Evolutionary conservation across 805 yeast species (phyloP), one percentile per base, ranked within the genome.

Genomic region (Saturnispora gosingensis): DNA sequence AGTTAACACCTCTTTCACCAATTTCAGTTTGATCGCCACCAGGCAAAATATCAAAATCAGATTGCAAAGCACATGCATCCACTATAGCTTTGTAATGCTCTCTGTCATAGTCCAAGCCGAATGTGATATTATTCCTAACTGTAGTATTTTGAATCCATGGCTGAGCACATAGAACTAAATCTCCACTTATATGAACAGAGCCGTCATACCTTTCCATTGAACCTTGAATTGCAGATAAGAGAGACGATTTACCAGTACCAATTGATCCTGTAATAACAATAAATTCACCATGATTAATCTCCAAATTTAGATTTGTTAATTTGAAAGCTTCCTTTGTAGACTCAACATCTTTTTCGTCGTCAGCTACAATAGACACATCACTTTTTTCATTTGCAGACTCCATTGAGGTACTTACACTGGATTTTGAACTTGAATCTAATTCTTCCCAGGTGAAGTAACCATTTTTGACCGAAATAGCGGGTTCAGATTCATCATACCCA

Each of bases 81-180:
- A 88, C 65, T 4, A 86, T 78, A 6, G 66, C 63, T 9, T 71
- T 59, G 61, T 88, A 87, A 55, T 69, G 71, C 3, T 65, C 61
- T 48, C 72, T 68, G 52, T 82, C 77, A 50, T 64, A 76, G 25
- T 66, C 55, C 11, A 53, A 43, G 1, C 95, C 95, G 66, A 87
- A 88, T 7, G 74, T 50, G 52, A 88, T 85, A 61, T 87, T 87
- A 18, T 84, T 87, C 59, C 77, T 76, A 22, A 88, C 83, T 0
- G 95, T 83, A 3, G 87, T 80, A 86, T 86, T 88, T 62, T 85
- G 91, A 45, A 87, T 79, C 96, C 96, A 88, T n/a, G 91, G 91
- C 10, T 49, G 52, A 2, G 67, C 56, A 75, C 75, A 58, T 58
- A 78, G 61, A 25, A 80, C 59, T 16, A 74, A 56, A 1, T 73